Base-by-base conservation (phyloP, 1,139 yeast genomes). In the Blastobotrys capitulatus region DNA sequence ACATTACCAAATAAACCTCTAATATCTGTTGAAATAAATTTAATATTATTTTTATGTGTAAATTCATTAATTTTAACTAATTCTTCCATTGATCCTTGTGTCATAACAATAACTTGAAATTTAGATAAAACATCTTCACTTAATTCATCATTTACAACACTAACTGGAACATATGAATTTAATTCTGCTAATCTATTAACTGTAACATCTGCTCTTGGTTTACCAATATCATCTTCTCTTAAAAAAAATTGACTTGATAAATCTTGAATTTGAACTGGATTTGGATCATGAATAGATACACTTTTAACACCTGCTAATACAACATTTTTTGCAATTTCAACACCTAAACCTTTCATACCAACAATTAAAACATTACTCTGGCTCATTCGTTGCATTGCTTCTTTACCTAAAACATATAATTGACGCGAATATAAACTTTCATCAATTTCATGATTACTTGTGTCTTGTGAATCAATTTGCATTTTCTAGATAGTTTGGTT, bases 351-450 rank as follows among this genome's bases (percentile, higher is more conserved):
- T 64, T 82, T 83, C 55, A 90, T 72, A 2, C 98, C 98, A 55
- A 90, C 80, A 49, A 92, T 76, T 47, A 92, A 77, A 18, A 92
- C 96, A 61, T 86, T 88, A 41, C 97, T 89, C 57, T 80, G 77
- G 63, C 92, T 96, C 97, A 92, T 87, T 68, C 88, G 86, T 62
- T 90, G 75, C 99, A 92, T 92, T 49, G 99, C 99, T 60, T 92
- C 98, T 63, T 87, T 86, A 52, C 97, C 97, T 60, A 89, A 71
- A 50, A 89, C 97, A 60, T 89, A 88, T 67, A 92, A 78, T 72
- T 92, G 98, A 68, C 98, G 88, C 45, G 97, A 89, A 75, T 92
- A 92, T 61, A 92, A 77, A 52, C 95, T 79, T 75, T 92, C 98
- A 66, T 92, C 98, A 62, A 92, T 90, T 10, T 39, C 42, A 4